Conservation (phyloP, 441 rosid species). For the Macaranga tanarius region DNA sequence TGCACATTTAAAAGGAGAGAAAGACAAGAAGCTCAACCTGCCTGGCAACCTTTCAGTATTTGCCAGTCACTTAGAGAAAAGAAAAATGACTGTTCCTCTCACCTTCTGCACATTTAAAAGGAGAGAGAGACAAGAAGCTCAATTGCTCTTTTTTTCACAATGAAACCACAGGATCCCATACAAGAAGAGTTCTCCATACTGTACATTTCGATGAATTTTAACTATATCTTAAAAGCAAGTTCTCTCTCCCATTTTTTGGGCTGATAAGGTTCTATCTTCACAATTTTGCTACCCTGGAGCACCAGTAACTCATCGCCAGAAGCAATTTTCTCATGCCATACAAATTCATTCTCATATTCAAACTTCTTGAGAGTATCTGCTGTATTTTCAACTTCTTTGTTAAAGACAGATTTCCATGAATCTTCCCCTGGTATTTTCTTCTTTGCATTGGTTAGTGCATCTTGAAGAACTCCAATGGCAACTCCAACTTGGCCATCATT, state of each 20-base stretch:
- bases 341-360: conserved; percentile 59
- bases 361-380: conserved; percentile 42
- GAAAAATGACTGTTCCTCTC: background rate
- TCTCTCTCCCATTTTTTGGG: conserved; percentile 51
- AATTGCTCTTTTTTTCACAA: background rate
- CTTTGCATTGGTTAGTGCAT: conserved; percentile 38
- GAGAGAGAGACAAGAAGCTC: background rate
- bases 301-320: conserved; percentile 44
- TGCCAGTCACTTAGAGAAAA: background rate
- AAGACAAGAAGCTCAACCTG: background rate
- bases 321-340: conserved; percentile 56
- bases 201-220: conserved; percentile 9
- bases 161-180: background rate
- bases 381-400: conserved; percentile 43
- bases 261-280: conserved; percentile 44
- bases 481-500: conserved; percentile 45
- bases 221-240: conserved; percentile 48
- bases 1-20: background rate
- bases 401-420: conserved; percentile 42
- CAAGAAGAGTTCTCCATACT: conserved; percentile 10
- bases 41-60: too few relatives aligned
- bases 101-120: background rate
- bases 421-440: conserved; percentile 55
- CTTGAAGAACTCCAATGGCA: conserved; percentile 56
- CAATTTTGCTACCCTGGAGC: conserved; percentile 60